These are phyloP conservation scores for Pilaira anomala DNA, from an alignment of 192 early-diverging fungal species.

Conservation along the genomic window DNA sequence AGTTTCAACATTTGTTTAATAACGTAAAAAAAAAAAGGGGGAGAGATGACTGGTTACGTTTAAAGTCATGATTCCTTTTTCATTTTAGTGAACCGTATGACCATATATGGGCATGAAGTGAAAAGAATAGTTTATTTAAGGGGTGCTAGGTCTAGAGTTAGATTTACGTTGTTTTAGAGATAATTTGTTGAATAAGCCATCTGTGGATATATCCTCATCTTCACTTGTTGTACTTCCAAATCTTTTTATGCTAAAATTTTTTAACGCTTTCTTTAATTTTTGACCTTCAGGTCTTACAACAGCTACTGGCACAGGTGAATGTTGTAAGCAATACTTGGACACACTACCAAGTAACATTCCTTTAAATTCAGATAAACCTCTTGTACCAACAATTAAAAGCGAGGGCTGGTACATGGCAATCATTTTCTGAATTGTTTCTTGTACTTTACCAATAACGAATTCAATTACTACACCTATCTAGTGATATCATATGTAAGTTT, in stretches of 20 bases:
- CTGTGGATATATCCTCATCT: too few species aligned
- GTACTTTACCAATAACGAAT: constrained; percentile 45
- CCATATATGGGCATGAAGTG: too few species aligned
- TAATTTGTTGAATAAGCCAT: too few species aligned
- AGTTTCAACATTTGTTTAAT: too few species aligned
- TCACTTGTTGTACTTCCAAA: too few species aligned
- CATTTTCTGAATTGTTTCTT: constrained; percentile 47
- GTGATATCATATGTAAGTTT: neutral
- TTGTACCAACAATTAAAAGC: constrained; percentile 64
- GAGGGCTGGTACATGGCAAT: constrained; percentile 57
- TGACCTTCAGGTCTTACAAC: constrained; percentile 50
- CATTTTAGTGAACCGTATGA: too few species aligned
- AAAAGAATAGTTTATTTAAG: too few species aligned
- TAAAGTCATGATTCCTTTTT: too few species aligned
- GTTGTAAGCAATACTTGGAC: constrained; percentile 61
- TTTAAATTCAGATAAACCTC: constrained; percentile 59
- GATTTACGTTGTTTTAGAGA: too few species aligned
- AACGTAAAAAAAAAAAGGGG: too few species aligned
- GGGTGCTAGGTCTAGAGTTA: too few species aligned
- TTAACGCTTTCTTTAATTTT: neutral
- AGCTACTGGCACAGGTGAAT: constrained; percentile 59
- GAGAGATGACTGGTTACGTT: too few species aligned
- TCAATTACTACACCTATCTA: constrained; percentile 32
- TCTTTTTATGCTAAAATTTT: neutral
- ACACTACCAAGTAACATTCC: constrained; percentile 64